These are phyloP conservation scores for Clarireedia paspali DNA, from an alignment of 2,329 filamentous ascomycete species.

Conservation along the genomic window DNA sequence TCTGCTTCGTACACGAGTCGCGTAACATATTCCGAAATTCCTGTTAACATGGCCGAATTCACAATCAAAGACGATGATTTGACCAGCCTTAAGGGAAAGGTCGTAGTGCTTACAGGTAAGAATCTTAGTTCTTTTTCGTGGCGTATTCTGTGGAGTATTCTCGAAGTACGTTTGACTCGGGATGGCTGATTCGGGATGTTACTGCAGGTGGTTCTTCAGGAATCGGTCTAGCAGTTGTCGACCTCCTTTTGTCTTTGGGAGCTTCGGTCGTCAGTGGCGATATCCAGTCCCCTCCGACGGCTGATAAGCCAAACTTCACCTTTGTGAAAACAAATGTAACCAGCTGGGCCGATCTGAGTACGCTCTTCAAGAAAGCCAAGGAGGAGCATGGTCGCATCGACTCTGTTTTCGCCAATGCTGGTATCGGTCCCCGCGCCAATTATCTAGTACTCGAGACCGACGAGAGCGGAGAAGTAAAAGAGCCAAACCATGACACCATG, in stretches of 20 bases:
- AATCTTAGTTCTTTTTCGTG: background rate
- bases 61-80: constrained; percentile 39
- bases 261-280: constrained; percentile 50
- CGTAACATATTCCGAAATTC: too few relatives aligned
- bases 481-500: constrained; percentile 36
- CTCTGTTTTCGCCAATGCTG: constrained; percentile 40
- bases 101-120: constrained; percentile 45
- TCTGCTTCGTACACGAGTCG: too few relatives aligned
- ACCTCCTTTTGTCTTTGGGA: constrained; percentile 43
- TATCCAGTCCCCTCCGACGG: constrained; percentile 35
- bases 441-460: constrained; percentile 42
- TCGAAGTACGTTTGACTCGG: background rate
- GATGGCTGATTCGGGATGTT: constrained; percentile 3
- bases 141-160: background rate
- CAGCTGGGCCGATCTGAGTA: constrained; percentile 41
- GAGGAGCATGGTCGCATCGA: constrained; percentile 23
- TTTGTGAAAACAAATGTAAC: constrained; percentile 34
- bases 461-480: constrained; percentile 39
- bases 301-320: constrained; percentile 26
- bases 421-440: constrained; percentile 39
- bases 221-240: constrained; percentile 49
- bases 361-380: constrained; percentile 44
- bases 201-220: constrained; percentile 47
- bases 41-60: constrained; percentile 34
- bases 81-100: constrained; percentile 37